Evolutionary conservation across 352 stramenopile species (phyloP), one percentile per base, ranked within the genome.

Genomic region (Phytophthora citricola): DNA sequence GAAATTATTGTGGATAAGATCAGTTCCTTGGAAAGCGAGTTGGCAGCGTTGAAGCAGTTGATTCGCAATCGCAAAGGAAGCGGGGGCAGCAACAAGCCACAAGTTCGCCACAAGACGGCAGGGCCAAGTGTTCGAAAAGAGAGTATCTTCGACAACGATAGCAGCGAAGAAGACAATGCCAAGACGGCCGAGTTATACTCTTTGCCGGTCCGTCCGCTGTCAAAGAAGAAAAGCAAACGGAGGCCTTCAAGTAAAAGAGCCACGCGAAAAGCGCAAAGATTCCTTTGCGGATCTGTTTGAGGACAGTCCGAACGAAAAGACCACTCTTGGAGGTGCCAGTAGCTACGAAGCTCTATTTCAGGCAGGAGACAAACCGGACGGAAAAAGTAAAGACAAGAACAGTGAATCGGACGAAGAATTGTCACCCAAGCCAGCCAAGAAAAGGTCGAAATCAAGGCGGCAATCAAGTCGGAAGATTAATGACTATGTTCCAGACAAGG

Each of bases 1-100:
- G 85, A 87, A 17, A 84, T 86, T 43, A 94, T 94, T 53, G 85
- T 90, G 29, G 76, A 92, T 67, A 94, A 92, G 57, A 94, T 94
- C 9, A 92, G 82, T 6, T 85, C 78, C 29, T 58, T 94, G 1
- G 85, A 90, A 58, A 75, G 71, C 8, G 85, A 94, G 39, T 32
- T 94, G 15, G 78, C 81, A 40, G 77, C 78, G 5, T 50, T 94
- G 5, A 94, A 94, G 51, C 73, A 86, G 38, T 59, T 94, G 4
- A 85, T 94, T 58, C 70, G 78, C 36, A 80, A 74, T 66, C 71
- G 82, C 15, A 86, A 85, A 58, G 69, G 62, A 51, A 50, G 27
- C 9, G 54, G 54, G 15, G 52, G 32, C 4, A 67, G 29, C 26
- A 49, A 41, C 20, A 65, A 64, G 3, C 39, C 34, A 26, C 58